These are phyloP conservation scores for Acer yangbiense DNA, from an alignment of 345 rosid genomes.

Conservation along the genomic window DNA sequence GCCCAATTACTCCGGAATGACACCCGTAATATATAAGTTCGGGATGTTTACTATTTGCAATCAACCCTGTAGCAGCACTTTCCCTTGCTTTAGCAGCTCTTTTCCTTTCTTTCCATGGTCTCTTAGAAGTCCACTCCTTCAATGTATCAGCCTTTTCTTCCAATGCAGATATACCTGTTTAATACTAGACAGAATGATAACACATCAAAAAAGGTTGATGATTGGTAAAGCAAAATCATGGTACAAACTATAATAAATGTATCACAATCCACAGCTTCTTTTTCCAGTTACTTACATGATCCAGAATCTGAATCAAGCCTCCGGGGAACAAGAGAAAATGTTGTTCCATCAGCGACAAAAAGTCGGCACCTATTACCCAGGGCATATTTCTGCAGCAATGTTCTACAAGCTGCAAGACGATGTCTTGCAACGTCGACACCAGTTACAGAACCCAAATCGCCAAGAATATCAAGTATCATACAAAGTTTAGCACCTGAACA, in stretches of 20 bases:
- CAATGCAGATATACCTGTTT: constrained; percentile 50
- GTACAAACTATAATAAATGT: constrained; percentile 9
- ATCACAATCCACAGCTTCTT: not conserved
- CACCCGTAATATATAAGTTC: constrained; percentile 77
- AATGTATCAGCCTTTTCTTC: constrained; percentile 45
- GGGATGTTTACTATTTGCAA: constrained; percentile 40
- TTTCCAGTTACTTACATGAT: constrained; percentile 42
- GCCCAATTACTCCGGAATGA: constrained; percentile 75
- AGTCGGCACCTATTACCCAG: constrained; percentile 73
- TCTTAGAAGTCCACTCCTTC: constrained; percentile 74
- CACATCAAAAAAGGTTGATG: constrained; percentile 24
- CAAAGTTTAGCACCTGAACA: constrained; percentile 94
- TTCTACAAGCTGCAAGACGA: constrained; percentile 92
- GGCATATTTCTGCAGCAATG: constrained; percentile 76
- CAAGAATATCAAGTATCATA: constrained; percentile 77
- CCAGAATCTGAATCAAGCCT: constrained; percentile 24
- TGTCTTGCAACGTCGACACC: constrained; percentile 91
- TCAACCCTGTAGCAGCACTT: constrained; percentile 30
- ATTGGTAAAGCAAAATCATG: not conserved
- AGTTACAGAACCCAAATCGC: constrained; percentile 76
- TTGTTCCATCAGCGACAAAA: constrained; percentile 84
- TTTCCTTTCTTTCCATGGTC: constrained; percentile 92
- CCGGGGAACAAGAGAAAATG: constrained; percentile 63
- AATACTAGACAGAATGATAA: constrained; percentile 42
- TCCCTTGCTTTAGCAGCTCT: constrained; percentile 51